These are phyloP conservation scores for Hyaloscypha bicolor DNA, from an alignment of 495 filamentous ascomycete genomes.

Conservation along the genomic window DNA sequence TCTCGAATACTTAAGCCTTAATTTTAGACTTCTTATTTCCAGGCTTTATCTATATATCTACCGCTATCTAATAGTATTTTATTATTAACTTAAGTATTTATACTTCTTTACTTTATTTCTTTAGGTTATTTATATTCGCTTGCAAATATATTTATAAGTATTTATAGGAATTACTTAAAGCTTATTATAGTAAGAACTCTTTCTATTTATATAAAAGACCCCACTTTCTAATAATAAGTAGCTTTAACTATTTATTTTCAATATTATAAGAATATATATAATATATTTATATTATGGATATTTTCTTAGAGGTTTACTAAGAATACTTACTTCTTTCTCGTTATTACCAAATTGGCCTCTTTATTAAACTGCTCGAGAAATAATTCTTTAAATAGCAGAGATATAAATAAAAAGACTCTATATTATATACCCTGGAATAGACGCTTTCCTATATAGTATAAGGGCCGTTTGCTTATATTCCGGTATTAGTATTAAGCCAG, in stretches of 20 bases:
- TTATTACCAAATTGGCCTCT: slow-evolving; percentile 16
- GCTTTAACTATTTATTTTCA: slow-evolving; percentile 16
- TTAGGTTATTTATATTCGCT: neutral
- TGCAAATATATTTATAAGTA: slow-evolving; percentile 21
- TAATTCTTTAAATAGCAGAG: slow-evolving; percentile 4
- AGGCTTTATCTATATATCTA: slow-evolving; percentile 23
- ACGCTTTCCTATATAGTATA: slow-evolving; percentile 17
- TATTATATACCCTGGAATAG: slow-evolving; percentile 22
- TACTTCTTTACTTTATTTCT: too few species aligned
- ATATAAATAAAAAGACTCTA: slow-evolving; percentile 15
- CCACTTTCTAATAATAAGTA: slow-evolving; percentile 8
- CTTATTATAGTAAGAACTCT: slow-evolving; percentile 19
- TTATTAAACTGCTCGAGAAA: slow-evolving; percentile 18
- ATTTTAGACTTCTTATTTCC: slow-evolving; percentile 24
- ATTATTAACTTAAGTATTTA: slow-evolving; percentile 42
- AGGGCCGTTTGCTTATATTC: too few species aligned
- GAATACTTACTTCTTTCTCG: too few species aligned
- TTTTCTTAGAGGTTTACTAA: too few species aligned
- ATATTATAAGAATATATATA: slow-evolving; percentile 20
- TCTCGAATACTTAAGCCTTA: slow-evolving; percentile 22
- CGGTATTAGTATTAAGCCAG: too few species aligned
- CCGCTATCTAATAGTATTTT: slow-evolving; percentile 40
- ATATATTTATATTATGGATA: slow-evolving; percentile 7
- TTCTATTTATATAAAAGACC: slow-evolving; percentile 12
- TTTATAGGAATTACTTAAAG: slow-evolving; percentile 22